Conservation (phyloP, 2,329 filamentous ascomycete genomes). For the Alternaria ventricosa region DNA sequence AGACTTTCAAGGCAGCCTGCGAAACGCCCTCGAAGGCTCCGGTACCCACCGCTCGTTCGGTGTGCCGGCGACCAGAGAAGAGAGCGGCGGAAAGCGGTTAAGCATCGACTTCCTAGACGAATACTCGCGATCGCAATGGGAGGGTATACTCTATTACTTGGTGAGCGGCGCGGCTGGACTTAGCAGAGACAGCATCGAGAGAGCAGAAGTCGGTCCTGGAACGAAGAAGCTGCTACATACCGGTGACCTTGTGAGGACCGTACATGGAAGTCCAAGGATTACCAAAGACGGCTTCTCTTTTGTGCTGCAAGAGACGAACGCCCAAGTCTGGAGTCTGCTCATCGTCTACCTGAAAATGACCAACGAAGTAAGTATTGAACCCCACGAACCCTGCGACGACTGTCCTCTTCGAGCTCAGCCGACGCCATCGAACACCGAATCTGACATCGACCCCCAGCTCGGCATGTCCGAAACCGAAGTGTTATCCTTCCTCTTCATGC, state of each 20-base stretch:
- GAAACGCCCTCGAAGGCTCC: conserved; percentile 85
- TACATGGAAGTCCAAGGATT: conserved; percentile 68
- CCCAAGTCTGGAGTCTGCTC: conserved; percentile 94
- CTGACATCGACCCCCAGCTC: conserved; percentile 50
- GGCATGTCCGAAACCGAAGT: conserved; percentile 91
- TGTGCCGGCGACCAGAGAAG: conserved; percentile 72
- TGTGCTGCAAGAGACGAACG: conserved; percentile 90
- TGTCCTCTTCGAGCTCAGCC: not conserved
- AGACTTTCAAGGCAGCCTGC: conserved; percentile 83
- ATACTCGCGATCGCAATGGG: conserved; percentile 90
- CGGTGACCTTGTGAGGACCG: conserved; percentile 77
- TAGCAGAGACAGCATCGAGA: conserved; percentile 48
- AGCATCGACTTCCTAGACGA: conserved; percentile 78
- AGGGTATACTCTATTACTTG: conserved; percentile 94
- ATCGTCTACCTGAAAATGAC: conserved; percentile 91
- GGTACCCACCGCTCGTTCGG: conserved; percentile 89
- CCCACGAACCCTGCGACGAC: not conserved
- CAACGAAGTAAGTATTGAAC: conserved; percentile 58
- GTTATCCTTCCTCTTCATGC: conserved; percentile 92
- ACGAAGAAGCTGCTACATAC: conserved; percentile 85
- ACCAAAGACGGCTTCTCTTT: conserved; percentile 95
- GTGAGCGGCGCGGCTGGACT: conserved; percentile 72
- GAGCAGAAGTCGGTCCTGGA: conserved; percentile 59
- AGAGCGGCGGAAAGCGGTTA: conserved; percentile 68
- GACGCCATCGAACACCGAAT: not conserved